Base-by-base conservation (phyloP, 2,329 filamentous ascomycete species). In the Aspergillus quadricinctus region DNA sequence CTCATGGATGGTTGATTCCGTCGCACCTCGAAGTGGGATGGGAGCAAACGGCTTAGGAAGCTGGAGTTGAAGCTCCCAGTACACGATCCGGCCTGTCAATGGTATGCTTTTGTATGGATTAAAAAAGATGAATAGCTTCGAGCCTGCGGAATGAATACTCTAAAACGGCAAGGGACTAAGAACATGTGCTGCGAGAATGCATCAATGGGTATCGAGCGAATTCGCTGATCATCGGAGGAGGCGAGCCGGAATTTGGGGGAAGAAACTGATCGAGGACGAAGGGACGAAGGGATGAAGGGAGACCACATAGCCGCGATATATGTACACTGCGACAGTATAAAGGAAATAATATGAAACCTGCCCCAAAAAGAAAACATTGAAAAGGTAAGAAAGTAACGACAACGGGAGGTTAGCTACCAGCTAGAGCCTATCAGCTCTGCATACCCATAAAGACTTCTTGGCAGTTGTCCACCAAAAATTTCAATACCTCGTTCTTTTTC, bases 391-490 rank as follows among this genome's bases (percentile, higher is more conserved):
- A 46, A n/a, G 11, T 19, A 56, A 43, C 17, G 48, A 17, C 52
- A 53, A 54, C 31, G 43, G 19, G 49, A 46, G 40, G 25, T n/a
- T 55, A 55, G 31, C 45, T 21, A 21, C 43, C 35, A 54, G 27
- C n/a, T n/a, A 8, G 27, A 52, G 23, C 31, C 43, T 63, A 46
- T 25, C 23, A 70, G 45, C 59, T 62, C 58, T 73, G 67, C 65
- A 75, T 70, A 46, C 71, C 71, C 70, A 75, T 73, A 71, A 97
- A 97, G 58, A 97, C 89, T 64, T 82, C 84, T 67, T 90, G 84
- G 71, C 89, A 92, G 73, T 96, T 89, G 72, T 97, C 93, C 62
- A 97, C 88, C 69, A 99, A 81, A 67, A 94, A 96, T 76, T 96
- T 92, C 63, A 97, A 88, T 5, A 91, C 91, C 61, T 88, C 82